A percentile compares a stretch with the other conserved stretches of the same genome.
Evolutionary conservation across 176 grass and related monocot genomes (phyloP).

Genomic region (Oryza longistaminata): DNA sequence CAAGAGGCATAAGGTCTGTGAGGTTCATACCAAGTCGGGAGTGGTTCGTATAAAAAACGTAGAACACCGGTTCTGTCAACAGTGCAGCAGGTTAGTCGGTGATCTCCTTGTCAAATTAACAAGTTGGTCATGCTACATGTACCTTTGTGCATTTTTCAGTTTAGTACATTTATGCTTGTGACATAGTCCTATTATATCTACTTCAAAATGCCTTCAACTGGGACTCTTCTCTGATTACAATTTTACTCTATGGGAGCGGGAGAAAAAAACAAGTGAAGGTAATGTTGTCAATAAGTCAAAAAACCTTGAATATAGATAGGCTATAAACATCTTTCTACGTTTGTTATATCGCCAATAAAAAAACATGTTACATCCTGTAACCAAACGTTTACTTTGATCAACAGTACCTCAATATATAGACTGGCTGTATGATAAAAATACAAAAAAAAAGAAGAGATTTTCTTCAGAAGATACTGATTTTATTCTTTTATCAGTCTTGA

Average conservation of each 20-base stretch:
- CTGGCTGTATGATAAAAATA: not conserved
- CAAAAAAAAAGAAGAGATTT: not conserved
- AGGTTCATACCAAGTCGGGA: conserved; percentile 59
- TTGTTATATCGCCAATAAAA: not conserved
- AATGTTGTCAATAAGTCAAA: conserved; percentile 1
- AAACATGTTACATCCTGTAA: not conserved
- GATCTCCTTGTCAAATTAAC: conserved; percentile 34
- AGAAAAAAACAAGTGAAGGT: not conserved
- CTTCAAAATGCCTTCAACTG: conserved; percentile 8
- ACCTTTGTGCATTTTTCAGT: conserved; percentile 6
- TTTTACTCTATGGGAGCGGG: not conserved
- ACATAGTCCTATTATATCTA: not conserved
- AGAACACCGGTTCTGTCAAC: conserved; percentile 84
- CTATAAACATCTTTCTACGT: not conserved
- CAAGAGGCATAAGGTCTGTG: conserved; percentile 83
- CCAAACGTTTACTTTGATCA: not conserved
- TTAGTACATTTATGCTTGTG: not conserved
- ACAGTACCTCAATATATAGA: not conserved
- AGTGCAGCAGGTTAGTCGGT: conserved; percentile 78
- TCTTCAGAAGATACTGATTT: not conserved
- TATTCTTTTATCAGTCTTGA: not conserved
- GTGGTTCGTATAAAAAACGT: conserved; percentile 42
- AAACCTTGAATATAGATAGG: not conserved
- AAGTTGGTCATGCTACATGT: conserved; percentile 5
- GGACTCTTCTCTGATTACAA: not conserved